Conservation (phyloP, 83 land plant genomes). For the Larix sibirica region DNA sequence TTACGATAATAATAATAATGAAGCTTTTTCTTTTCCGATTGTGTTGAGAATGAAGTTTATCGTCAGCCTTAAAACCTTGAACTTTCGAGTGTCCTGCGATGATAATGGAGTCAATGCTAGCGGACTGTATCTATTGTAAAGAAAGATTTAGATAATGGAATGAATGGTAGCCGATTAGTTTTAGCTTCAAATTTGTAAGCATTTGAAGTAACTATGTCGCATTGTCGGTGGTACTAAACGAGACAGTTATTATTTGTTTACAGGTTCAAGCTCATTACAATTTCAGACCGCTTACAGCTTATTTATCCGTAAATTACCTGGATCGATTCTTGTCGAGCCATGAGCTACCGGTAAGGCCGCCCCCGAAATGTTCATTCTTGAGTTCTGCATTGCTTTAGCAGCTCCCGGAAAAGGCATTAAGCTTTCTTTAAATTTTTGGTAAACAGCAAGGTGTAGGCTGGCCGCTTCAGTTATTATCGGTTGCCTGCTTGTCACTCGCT, state of each 20-base stretch:
- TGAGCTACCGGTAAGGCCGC: conserved; percentile 64
- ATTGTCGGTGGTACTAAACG: neutral
- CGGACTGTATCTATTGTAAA: too few relatives aligned
- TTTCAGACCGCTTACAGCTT: conserved; percentile 63
- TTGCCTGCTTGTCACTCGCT: conserved; percentile 62
- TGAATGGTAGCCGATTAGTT: neutral
- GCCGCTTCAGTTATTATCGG: conserved; percentile 48
- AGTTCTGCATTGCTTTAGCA: neutral
- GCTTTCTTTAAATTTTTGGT: neutral
- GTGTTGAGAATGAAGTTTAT: too few relatives aligned
- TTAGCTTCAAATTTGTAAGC: neutral
- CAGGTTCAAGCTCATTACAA: conserved; percentile 70
- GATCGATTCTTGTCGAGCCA: conserved; percentile 76
- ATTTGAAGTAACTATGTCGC: too few relatives aligned
- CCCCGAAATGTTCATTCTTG: neutral
- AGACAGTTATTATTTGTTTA: neutral
- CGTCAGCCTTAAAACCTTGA: too few relatives aligned
- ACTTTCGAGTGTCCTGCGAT: too few relatives aligned
- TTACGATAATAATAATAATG: too few relatives aligned
- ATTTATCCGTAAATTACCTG: conserved; percentile 66
- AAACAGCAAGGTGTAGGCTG: conserved; percentile 42
- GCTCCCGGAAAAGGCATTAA: neutral
- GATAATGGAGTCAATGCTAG: too few relatives aligned
- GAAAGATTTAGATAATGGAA: too few relatives aligned
- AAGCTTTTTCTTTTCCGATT: too few relatives aligned